A percentile compares a stretch with the other conserved stretches of the same genome.
These are phyloP conservation scores for Fistulifera solaris DNA, from an alignment of 108 stramenopile genomes.

Conservation along the genomic window DNA sequence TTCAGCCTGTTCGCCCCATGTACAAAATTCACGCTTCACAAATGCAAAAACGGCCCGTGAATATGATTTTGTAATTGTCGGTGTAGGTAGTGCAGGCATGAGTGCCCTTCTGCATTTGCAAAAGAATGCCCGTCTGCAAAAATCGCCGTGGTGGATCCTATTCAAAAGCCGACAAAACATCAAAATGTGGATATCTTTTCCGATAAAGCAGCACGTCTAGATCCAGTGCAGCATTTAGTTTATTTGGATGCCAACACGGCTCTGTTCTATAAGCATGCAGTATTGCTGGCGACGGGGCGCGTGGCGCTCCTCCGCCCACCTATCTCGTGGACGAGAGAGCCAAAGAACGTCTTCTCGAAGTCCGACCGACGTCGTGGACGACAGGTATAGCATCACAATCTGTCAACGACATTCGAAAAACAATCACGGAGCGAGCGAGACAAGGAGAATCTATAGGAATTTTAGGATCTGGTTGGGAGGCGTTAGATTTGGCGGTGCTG, in stretches of 20 bases:
- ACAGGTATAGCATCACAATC: too few species aligned
- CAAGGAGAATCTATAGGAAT: constrained; percentile 57
- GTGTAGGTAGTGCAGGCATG: constrained; percentile 45
- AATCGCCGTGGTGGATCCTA: constrained; percentile 46
- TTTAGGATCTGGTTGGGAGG: constrained; percentile 77
- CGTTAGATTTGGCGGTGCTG: constrained; percentile 57
- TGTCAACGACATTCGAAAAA: constrained; percentile 2
- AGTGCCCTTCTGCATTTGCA: constrained; percentile 29
- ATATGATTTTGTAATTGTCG: constrained; percentile 57
- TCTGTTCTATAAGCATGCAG: constrained; percentile 46
- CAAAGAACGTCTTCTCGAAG: constrained; percentile 44
- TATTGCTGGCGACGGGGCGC: constrained; percentile 65
- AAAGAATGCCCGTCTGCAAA: constrained; percentile 34
- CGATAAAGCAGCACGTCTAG: constrained; percentile 22
- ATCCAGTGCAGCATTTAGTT: constrained; percentile 26
- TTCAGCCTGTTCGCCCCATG: too few species aligned
- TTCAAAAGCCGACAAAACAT: background rate
- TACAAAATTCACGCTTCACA: too few species aligned
- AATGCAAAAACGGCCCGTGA: too few species aligned
- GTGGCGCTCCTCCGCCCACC: constrained; percentile 68
- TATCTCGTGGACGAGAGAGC: constrained; percentile 45
- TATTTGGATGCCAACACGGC: constrained; percentile 7
- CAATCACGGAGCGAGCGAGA: constrained; percentile 22
- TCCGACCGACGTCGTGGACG: constrained; percentile 41
- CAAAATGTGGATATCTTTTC: constrained; percentile 16